A percentile compares a stretch with the other conserved stretches of the same genome.
Evolutionary conservation across 2,329 filamentous ascomycete genomes (phyloP).

Genomic region (Neonectria hederae): DNA sequence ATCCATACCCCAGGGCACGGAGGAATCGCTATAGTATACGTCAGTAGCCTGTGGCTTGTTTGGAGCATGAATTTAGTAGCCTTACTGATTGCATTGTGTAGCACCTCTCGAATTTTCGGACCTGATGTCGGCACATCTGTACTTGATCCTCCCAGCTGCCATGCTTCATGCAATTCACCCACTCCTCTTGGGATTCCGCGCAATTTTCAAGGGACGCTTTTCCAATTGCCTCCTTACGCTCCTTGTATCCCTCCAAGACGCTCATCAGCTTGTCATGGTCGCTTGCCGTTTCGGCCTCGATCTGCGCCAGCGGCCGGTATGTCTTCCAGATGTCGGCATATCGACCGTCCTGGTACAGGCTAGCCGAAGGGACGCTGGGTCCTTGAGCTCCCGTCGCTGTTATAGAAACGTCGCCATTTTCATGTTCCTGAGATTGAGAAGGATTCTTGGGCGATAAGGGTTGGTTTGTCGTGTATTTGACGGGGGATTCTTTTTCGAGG

Average conservation of each 20-base stretch:
- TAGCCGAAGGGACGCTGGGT: conserved; percentile 57
- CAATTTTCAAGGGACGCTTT: conserved; percentile 92
- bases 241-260: conserved; percentile 85
- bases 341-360: conserved; percentile 68
- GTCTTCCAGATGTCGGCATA: conserved; percentile 92
- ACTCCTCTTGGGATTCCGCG: conserved; percentile 82
- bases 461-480: conserved; percentile 65
- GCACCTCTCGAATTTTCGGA: conserved; percentile 82
- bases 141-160: conserved; percentile 74
- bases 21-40: conserved; percentile 74
- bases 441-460: conserved; percentile 27
- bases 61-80: not conserved
- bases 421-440: conserved; percentile 17
- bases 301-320: conserved; percentile 77
- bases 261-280: conserved; percentile 84
- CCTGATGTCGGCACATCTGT: conserved; percentile 84
- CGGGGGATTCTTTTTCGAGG: conserved; percentile 81
- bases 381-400: conserved; percentile 26
- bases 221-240: conserved; percentile 80
- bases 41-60: conserved; percentile 18
- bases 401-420: conserved; percentile 26
- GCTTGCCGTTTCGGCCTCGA: conserved; percentile 75
- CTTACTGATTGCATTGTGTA: conserved; percentile 86
- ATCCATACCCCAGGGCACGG: conserved; percentile 88
- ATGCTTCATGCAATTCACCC: conserved; percentile 82